These are phyloP conservation scores for Camellia granthamiana DNA, from an alignment of 148 eudicot species.

Conservation along the genomic window DNA sequence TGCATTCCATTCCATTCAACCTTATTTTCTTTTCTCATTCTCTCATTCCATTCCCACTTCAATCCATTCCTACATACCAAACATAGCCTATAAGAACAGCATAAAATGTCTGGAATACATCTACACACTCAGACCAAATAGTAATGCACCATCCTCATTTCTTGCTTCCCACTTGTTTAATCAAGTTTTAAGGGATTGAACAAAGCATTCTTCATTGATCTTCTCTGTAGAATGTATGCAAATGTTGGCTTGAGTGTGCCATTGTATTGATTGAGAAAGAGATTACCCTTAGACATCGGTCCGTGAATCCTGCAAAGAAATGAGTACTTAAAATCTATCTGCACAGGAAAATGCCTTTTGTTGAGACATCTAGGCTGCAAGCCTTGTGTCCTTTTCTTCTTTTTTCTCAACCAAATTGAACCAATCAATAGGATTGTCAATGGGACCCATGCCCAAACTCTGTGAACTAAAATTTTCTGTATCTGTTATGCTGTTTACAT, in stretches of 20 bases:
- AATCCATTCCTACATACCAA: too few relatives aligned
- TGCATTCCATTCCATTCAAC: too few relatives aligned
- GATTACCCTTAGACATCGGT: background rate
- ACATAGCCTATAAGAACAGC: background rate
- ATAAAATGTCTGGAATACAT: background rate
- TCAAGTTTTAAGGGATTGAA: background rate
- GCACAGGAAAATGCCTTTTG: background rate
- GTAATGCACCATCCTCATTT: background rate
- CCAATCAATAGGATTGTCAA: background rate
- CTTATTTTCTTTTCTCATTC: too few relatives aligned
- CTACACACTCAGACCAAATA: background rate
- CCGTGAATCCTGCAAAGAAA: background rate
- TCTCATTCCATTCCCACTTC: too few relatives aligned
- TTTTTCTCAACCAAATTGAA: background rate
- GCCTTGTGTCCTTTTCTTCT: background rate
- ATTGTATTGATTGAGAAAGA: background rate
- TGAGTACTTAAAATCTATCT: background rate
- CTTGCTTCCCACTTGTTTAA: too few relatives aligned
- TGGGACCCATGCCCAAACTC: background rate
- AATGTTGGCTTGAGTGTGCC: background rate
- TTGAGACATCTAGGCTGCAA: constrained; percentile 4
- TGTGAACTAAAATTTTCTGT: background rate
- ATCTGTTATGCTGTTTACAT: background rate
- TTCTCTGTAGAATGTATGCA: background rate
- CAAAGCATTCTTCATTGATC: background rate